phyloP scores from a whole-genome alignment of 257 asterid genomes.

The Sherardia arvensis region DNA sequence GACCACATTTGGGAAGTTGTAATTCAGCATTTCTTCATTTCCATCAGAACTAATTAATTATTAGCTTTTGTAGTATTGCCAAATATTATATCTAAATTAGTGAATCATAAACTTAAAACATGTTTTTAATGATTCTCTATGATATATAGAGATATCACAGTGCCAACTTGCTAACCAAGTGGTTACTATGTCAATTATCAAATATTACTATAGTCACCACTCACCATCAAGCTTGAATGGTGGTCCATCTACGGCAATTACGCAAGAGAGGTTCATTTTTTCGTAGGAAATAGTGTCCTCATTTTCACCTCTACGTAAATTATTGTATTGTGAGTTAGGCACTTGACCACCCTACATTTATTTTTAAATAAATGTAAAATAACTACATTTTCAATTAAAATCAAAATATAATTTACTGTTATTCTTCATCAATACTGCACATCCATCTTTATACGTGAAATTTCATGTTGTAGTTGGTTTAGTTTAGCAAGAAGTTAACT shows the following conservation, averaged over 20 bases:
- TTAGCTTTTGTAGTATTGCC: background rate
- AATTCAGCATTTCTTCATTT: background rate
- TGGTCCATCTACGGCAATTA: background rate
- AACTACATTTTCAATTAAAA: too few species aligned
- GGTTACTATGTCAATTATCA: background rate
- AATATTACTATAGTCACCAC: background rate
- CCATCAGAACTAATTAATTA: background rate
- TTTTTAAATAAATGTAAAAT: too few species aligned
- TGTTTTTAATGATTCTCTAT: background rate
- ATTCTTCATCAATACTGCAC: too few species aligned
- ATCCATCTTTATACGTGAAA: too few species aligned
- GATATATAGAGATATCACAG: background rate
- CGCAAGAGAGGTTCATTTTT: background rate
- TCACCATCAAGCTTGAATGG: background rate
- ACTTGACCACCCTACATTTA: background rate
- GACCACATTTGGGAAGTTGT: background rate
- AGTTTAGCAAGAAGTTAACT: too few species aligned
- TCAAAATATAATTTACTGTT: too few species aligned
- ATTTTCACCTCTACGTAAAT: background rate
- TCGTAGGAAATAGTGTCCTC: background rate
- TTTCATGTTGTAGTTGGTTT: too few species aligned
- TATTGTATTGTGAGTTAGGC: background rate
- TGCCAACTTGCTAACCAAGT: background rate
- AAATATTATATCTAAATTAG: background rate
- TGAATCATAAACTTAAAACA: background rate